Evolutionary conservation across 345 rosid species (phyloP).

Genomic region (Boechera retrofracta): DNA sequence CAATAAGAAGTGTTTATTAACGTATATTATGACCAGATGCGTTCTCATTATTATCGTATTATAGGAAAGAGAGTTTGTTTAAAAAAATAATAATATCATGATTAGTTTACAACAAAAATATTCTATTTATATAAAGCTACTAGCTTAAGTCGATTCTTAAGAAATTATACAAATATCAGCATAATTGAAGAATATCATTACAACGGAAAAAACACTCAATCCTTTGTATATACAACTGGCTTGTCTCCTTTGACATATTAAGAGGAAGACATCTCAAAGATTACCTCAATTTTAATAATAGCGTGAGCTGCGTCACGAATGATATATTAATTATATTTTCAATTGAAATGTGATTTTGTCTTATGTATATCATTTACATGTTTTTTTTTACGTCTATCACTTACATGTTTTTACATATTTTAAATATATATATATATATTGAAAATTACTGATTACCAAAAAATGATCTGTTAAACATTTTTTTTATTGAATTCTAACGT

Average conservation of each 20-base stretch:
- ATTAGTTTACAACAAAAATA: not conserved
- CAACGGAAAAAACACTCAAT: conserved; percentile 28
- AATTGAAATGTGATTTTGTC: conserved; percentile 3
- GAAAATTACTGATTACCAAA: not conserved
- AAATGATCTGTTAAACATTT: not conserved
- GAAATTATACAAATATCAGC: conserved; percentile 19
- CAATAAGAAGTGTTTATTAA: conserved; percentile 26
- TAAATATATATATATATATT: not conserved
- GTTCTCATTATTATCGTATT: conserved; percentile 40
- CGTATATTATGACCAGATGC: conserved; percentile 25
- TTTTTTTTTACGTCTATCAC: not conserved
- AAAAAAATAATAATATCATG: not conserved
- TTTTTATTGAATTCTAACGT: not conserved
- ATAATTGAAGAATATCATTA: conserved; percentile 30
- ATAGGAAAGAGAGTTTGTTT: conserved; percentile 21
- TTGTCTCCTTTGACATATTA: conserved; percentile 38
- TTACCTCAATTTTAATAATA: conserved; percentile 31
- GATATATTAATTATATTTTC: conserved; percentile 1
- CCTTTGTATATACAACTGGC: conserved; percentile 37
- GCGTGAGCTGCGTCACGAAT: conserved; percentile 8
- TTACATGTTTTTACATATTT: not conserved
- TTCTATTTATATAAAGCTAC: conserved; percentile 17
- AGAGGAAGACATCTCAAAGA: conserved; percentile 15
- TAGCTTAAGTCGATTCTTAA: conserved; percentile 29
- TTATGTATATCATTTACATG: conserved; percentile 1